Percentiles rank a stretch among this genome's conserved stretches.
Evolutionary conservation across 2,329 filamentous ascomycete species (phyloP).

Genomic region (Colletotrichum simmondsii): DNA sequence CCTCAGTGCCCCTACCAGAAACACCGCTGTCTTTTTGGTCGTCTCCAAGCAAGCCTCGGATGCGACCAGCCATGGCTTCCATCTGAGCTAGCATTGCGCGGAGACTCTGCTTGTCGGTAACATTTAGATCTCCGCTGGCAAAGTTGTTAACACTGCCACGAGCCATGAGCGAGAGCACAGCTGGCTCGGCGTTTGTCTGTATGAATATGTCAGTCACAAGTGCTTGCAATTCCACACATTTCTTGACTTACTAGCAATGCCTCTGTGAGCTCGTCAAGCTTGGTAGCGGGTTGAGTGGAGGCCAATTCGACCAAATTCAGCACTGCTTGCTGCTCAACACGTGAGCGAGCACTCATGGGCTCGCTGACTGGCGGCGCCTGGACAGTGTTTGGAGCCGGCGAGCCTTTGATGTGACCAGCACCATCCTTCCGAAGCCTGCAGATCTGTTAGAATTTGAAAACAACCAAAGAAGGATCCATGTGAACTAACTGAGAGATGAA

Average conservation of each 20-base stretch:
- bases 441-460: slow-evolving; percentile 27
- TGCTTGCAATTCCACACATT: neutral
- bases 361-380: slow-evolving; percentile 33
- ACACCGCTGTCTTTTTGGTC: neutral
- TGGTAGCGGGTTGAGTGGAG: slow-evolving; percentile 56
- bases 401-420: slow-evolving; percentile 48
- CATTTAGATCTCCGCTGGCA: slow-evolving; percentile 49
- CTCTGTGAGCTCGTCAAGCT: slow-evolving; percentile 65
- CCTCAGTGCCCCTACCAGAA: neutral
- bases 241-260: slow-evolving; percentile 69
- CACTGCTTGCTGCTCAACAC: slow-evolving; percentile 74
- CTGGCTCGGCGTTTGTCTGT: slow-evolving; percentile 57
- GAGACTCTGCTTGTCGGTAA: slow-evolving; percentile 56
- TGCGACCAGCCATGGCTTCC: slow-evolving; percentile 54
- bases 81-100: slow-evolving; percentile 60
- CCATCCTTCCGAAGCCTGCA: slow-evolving; percentile 49
- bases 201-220: slow-evolving; percentile 30
- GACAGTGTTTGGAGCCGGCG: slow-evolving; percentile 31
- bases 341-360: slow-evolving; percentile 54
- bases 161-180: slow-evolving; percentile 60
- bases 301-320: slow-evolving; percentile 71
- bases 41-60: slow-evolving; percentile 51
- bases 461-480: neutral
- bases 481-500: slow-evolving; percentile 73
- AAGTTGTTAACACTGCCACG: slow-evolving; percentile 57